phyloP scores from a whole-genome alignment of 2,329 filamentous ascomycete species.

The Pseudomassariella vexata region DNA sequence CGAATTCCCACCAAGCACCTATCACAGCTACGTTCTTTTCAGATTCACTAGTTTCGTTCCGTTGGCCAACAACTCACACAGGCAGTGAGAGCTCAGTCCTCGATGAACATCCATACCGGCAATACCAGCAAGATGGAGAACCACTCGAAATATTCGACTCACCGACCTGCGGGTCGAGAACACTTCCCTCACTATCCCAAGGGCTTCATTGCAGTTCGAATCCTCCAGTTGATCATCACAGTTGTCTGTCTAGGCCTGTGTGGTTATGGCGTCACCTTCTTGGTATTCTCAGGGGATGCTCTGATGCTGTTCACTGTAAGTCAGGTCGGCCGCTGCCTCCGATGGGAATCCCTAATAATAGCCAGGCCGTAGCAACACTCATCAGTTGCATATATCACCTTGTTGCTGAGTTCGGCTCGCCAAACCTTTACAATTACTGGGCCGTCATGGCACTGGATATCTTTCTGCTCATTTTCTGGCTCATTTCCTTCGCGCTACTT shows the following conservation, averaged over 20 bases:
- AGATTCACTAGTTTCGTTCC: neutral
- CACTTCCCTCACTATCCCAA: constrained; percentile 40
- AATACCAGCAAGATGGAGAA: neutral
- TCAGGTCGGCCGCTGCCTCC: constrained; percentile 9
- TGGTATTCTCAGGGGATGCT: constrained; percentile 19
- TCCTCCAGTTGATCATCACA: constrained; percentile 39
- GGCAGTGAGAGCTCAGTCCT: neutral
- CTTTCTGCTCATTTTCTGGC: constrained; percentile 47
- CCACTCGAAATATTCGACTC: constrained; percentile 19
- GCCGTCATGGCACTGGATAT: constrained; percentile 45
- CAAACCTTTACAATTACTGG: constrained; percentile 47
- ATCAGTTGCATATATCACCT: constrained; percentile 40
- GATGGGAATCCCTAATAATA: constrained; percentile 1
- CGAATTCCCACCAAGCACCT: too few species aligned
- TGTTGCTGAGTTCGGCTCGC: constrained; percentile 32
- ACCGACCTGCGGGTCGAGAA: constrained; percentile 31
- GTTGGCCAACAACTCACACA: neutral
- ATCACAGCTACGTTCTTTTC: too few species aligned
- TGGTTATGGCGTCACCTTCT: constrained; percentile 34
- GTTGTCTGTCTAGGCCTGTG: constrained; percentile 40
- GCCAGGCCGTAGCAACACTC: constrained; percentile 36
- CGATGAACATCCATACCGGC: neutral
- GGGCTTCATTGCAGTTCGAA: constrained; percentile 36
- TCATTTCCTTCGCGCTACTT: constrained; percentile 35
- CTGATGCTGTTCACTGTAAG: constrained; percentile 34